Evolutionary conservation across 106 monocot species (phyloP), one percentile per base, ranked within the genome.

Genomic region (Acorus calamus): DNA sequence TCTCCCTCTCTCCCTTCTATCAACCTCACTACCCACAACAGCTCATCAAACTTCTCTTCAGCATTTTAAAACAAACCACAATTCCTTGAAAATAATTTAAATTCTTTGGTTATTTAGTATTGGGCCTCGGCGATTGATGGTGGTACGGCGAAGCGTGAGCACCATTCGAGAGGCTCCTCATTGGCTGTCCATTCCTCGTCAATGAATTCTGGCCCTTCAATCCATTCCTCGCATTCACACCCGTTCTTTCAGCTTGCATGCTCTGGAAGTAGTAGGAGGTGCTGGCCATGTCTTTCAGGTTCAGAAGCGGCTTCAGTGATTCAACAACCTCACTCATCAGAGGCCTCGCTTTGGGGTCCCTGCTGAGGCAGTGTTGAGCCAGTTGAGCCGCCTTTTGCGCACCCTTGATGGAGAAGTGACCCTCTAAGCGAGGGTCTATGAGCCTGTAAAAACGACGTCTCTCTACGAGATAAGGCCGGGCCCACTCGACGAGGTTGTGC

Each of bases 401-500:
- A 45, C 85, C 93, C 72, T 79, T 89, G 56, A 89, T 72, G 3
- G 93, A 89, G 85, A 89, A 93, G 63, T 88, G 80, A 8, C 93
- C 88, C 42, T 83, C 85, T 11, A 93, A 65, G 3, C 93, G 80
- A 7, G 93, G 80, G 45, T 89, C 93, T 6, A 93, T 68, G 11
- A 93, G 80, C 14, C 75, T 72, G 66, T 80, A 85, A 55, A 93
- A 85, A 8, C 80, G 66, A 9, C 92, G 69, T 14, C 88, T 59
- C 56, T 89, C 93, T 13, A 76, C 80, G 2, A 93, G 85, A 52
- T 85, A 66, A 5, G 83, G 92, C 6, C 88, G 82, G 7, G 88
- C 88, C 92, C 92, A 93, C 52, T 85, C 88, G 9, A 93, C 92
- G 50, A 93, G 66, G 71, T 88, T 88, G 63, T 93, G 92, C 67